phyloP scores from a whole-genome alignment of 352 stramenopile species.

The Globisporangium sylvaticum region DNA sequence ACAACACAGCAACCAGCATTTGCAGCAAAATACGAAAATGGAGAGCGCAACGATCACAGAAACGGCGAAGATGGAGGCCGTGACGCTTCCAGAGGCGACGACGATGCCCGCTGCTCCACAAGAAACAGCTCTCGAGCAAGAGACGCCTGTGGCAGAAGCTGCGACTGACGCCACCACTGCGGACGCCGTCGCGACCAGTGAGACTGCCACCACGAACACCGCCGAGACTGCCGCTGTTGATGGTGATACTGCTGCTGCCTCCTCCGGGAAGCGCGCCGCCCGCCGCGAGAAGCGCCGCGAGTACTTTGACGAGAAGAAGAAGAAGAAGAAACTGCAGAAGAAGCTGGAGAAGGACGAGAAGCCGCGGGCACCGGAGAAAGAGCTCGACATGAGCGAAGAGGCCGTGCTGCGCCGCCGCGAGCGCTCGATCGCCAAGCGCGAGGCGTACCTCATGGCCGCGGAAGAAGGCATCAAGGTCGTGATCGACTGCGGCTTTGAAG shows the following conservation, averaged over 20 bases:
- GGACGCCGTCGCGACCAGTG: background rate
- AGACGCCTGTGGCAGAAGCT: background rate
- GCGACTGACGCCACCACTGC: background rate
- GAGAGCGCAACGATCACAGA: background rate
- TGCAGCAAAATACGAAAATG: background rate
- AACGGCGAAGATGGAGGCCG: background rate
- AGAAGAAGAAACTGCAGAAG: constrained; percentile 80
- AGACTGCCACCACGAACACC: background rate
- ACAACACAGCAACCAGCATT: background rate
- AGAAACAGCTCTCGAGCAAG: background rate
- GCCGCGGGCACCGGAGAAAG: constrained; percentile 28
- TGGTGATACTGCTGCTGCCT: constrained; percentile 5
- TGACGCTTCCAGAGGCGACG: background rate
- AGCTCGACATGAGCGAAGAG: constrained; percentile 79
- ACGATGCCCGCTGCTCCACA: background rate
- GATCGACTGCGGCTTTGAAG: constrained; percentile 94
- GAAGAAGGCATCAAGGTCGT: constrained; percentile 82
- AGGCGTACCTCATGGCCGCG: constrained; percentile 72
- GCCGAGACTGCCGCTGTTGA: constrained; percentile 2
- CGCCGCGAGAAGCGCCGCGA: constrained; percentile 56
- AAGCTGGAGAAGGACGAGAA: constrained; percentile 37
- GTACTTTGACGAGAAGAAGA: constrained; percentile 79
- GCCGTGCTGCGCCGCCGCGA: constrained; percentile 62
- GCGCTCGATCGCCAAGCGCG: constrained; percentile 60
- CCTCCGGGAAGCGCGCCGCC: constrained; percentile 46